Evolutionary conservation across 148 eudicot species (phyloP).

Genomic region (Fagopyrum homotropicum): DNA sequence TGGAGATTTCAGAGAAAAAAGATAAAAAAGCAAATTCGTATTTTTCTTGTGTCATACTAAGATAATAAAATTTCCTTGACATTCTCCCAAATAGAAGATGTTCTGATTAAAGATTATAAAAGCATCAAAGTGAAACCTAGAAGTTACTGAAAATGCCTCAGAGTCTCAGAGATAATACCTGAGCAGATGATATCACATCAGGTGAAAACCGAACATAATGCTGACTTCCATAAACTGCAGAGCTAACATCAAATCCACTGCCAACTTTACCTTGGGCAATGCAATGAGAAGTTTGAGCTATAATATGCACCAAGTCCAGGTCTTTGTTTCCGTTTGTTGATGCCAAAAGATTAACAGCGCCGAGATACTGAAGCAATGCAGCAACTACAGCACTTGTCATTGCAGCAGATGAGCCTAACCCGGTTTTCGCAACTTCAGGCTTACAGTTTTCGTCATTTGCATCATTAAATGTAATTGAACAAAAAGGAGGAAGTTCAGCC

Average conservation of each 20-base stretch:
- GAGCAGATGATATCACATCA: conserved; percentile 84
- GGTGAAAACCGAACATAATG: conserved; percentile 98
- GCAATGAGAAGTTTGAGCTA: conserved; percentile 85
- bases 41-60: background rate
- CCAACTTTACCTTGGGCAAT: conserved; percentile 99
- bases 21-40: background rate
- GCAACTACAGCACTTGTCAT: conserved; percentile 99
- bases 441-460: conserved; percentile 46
- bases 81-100: background rate
- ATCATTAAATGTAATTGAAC: conserved; percentile 81
- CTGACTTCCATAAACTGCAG: conserved; percentile 99
- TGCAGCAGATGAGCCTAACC: conserved; percentile 98
- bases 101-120: background rate
- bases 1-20: background rate
- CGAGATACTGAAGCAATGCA: conserved; percentile 88
- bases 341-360: conserved; percentile 59
- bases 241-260: conserved; percentile 97
- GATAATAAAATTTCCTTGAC: background rate
- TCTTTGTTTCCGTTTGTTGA: conserved; percentile 23
- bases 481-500: conserved; percentile 70
- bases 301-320: conserved; percentile 66
- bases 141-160: background rate
- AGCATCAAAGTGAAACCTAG: background rate
- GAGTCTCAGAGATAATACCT: conserved; percentile 35
- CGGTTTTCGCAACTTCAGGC: conserved; percentile 99